Evolutionary conservation across 1,284 basidiomycete genomes (phyloP).

Genomic region (Bjerkandera adusta): DNA sequence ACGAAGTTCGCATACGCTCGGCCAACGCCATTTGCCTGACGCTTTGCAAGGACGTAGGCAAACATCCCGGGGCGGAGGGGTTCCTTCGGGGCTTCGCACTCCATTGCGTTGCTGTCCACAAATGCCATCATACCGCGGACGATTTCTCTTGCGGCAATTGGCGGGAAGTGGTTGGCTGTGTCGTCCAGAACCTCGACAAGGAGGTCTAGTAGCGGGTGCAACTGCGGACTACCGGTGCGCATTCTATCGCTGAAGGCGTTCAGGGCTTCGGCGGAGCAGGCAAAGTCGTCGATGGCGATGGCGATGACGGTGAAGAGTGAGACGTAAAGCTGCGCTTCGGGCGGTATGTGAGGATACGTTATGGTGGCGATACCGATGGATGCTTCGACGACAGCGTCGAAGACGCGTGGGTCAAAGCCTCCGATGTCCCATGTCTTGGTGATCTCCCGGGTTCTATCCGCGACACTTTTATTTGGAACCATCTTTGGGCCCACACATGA

Average conservation of each 20-base stretch:
- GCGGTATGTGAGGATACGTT: constrained; percentile 10
- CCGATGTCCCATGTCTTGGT: no score
- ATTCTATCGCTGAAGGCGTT: constrained; percentile 10
- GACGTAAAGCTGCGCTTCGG: constrained; percentile 11
- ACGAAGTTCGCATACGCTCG: constrained; percentile 19
- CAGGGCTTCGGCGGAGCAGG: constrained; percentile 2
- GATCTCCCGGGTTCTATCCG: no score
- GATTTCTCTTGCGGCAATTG: constrained; percentile 4
- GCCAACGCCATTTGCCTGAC: constrained; percentile 14
- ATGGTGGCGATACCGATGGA: constrained; percentile 7
- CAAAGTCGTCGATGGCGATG: constrained; percentile 12
- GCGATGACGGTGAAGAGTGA: constrained; percentile 9
- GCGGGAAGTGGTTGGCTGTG: constrained; percentile 7
- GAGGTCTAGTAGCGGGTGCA: constrained; percentile 8
- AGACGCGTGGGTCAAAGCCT: no score
- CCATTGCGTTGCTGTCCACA: constrained; percentile 9
- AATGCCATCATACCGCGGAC: constrained; percentile 5
- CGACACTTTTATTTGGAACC: no score
- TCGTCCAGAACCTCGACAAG: constrained; percentile 7
- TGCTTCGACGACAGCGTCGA: no score
- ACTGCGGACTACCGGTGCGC: constrained; percentile 3
- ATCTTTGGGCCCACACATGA: no score
- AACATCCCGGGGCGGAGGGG: neutral
- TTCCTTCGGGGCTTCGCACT: constrained; percentile 2
- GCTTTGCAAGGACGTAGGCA: constrained; percentile 13